phyloP scores from a whole-genome alignment of 768 basidiomycete genomes.

The Tylopilus sp. region DNA sequence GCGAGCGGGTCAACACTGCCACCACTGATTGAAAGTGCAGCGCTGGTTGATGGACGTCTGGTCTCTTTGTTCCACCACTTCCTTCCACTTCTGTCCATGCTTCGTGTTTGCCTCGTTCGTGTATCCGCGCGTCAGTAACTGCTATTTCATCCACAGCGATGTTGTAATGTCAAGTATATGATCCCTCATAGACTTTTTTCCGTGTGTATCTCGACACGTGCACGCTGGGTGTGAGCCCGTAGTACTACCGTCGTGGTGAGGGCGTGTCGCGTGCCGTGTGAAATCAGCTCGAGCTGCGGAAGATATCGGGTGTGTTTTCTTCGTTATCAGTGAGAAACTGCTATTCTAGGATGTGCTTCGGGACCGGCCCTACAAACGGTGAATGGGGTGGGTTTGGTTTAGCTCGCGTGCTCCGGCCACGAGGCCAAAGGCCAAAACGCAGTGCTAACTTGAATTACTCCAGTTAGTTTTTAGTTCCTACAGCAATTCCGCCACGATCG shows the following conservation, averaged over 20 bases:
- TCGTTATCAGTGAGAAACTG: too few relatives aligned
- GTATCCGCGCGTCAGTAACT: constrained; percentile 12
- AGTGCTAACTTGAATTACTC: too few relatives aligned
- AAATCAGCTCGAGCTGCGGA: not conserved
- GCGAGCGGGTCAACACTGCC: constrained; percentile 42
- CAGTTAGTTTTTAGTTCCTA: too few relatives aligned
- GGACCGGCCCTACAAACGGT: too few relatives aligned
- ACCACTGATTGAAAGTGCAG: constrained; percentile 33
- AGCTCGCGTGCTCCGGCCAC: too few relatives aligned
- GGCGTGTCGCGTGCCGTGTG: not conserved
- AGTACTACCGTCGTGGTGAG: too few relatives aligned
- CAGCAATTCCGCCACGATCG: too few relatives aligned
- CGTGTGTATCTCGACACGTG: not conserved
- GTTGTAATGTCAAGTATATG: constrained; percentile 26
- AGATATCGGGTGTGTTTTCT: too few relatives aligned
- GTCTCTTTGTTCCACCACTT: not conserved
- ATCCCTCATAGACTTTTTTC: constrained; percentile 19
- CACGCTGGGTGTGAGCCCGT: not conserved
- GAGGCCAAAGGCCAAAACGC: too few relatives aligned
- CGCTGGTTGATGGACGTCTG: not conserved
- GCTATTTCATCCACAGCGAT: constrained; percentile 8
- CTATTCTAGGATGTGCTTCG: too few relatives aligned
- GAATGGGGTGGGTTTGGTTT: too few relatives aligned
- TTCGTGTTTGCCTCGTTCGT: not conserved
- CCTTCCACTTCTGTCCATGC: not conserved